phyloP scores from a whole-genome alignment of 164 flowering plant species.

The Vitis cinerea region DNA sequence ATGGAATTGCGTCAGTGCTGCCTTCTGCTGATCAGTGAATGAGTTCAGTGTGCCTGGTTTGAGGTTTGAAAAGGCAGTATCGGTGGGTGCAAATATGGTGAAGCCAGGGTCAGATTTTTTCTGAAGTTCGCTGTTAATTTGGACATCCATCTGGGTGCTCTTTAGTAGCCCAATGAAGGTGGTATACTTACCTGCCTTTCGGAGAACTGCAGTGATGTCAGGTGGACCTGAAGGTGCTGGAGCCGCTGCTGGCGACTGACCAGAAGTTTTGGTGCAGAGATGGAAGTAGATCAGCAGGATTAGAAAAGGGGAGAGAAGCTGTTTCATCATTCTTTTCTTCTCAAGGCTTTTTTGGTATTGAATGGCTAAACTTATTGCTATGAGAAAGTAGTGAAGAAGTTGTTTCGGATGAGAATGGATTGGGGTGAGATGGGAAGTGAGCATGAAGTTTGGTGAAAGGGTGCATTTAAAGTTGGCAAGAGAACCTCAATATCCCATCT shows the following conservation, averaged over 20 bases:
- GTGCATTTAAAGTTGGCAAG: constrained; percentile 11
- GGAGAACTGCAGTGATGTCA: constrained; percentile 14
- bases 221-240: constrained; percentile 25
- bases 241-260: constrained; percentile 30
- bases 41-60: constrained; percentile 31
- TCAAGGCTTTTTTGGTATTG: background rate
- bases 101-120: constrained; percentile 28
- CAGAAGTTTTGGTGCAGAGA: constrained; percentile 18
- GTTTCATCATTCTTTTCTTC: constrained; percentile 12
- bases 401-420: background rate
- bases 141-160: constrained; percentile 36
- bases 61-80: constrained; percentile 29
- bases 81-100: constrained; percentile 37
- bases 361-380: background rate
- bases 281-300: constrained; percentile 15
- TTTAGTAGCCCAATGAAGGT: constrained; percentile 37
- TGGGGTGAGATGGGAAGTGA: background rate
- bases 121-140: constrained; percentile 21
- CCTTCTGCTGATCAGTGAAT: constrained; percentile 22
- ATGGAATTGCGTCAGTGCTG: constrained; percentile 35
- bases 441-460: constrained; percentile 22
- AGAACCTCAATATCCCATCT: background rate
- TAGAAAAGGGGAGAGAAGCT: background rate
- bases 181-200: constrained; percentile 29
- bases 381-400: background rate